These are phyloP conservation scores for Neopestalotiopsis clavispora DNA, from an alignment of 2,329 filamentous ascomycete genomes.

Conservation along the genomic window DNA sequence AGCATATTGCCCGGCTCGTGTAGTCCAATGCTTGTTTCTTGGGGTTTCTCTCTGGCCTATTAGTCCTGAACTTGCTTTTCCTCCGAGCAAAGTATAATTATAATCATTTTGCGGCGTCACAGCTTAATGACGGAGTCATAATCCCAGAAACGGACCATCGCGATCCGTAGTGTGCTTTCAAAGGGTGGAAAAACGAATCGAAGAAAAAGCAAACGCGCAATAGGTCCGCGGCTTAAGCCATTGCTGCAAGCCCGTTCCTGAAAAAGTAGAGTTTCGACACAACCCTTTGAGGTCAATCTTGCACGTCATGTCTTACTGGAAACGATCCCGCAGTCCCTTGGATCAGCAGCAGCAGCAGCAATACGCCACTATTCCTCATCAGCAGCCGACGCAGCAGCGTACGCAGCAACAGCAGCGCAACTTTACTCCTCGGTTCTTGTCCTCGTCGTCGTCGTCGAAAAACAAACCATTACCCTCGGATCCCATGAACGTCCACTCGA, in stretches of 20 bases:
- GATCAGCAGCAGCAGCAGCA: background rate
- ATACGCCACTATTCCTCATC: background rate
- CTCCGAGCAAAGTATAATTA: background rate
- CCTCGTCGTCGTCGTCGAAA: background rate
- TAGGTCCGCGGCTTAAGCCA: background rate
- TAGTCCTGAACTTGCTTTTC: slow-evolving; percentile 4
- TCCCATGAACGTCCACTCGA: slow-evolving; percentile 16
- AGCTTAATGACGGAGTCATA: background rate
- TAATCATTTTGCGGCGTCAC: background rate
- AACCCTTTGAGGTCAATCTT: background rate
- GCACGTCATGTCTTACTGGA: slow-evolving; percentile 1
- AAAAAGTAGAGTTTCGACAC: background rate
- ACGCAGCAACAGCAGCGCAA: background rate
- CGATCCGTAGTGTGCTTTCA: background rate
- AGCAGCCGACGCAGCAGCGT: background rate
- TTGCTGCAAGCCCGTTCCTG: background rate
- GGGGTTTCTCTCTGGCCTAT: background rate
- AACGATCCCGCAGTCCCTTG: background rate
- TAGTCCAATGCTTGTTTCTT: background rate
- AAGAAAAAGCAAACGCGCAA: background rate
- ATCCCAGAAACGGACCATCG: background rate
- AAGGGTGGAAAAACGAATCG: background rate
- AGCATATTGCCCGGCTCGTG: background rate
- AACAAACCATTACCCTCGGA: background rate
- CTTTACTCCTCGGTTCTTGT: background rate